Conservation (phyloP, 106 monocot species). For the Gastrodia elata region DNA sequence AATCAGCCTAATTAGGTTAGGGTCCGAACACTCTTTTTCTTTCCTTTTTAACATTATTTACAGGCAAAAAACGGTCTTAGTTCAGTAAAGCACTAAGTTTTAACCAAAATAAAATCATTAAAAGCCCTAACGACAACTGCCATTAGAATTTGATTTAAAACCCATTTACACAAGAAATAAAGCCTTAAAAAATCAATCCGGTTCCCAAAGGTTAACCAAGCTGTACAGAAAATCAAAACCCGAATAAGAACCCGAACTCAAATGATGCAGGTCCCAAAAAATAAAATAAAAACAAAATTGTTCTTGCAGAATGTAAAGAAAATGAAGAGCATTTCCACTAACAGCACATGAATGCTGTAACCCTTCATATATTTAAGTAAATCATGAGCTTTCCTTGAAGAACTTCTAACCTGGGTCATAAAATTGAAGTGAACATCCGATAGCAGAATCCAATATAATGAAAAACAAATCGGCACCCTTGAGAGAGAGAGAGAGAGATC, state of each 20-base stretch:
- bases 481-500: constrained; percentile 9
- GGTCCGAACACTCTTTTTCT: too few species aligned
- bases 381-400: neutral
- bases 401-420: neutral
- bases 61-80: too few species aligned
- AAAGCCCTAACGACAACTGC: too few species aligned
- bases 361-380: neutral
- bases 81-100: too few species aligned
- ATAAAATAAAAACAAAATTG: neutral
- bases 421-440: neutral
- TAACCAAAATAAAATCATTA: too few species aligned
- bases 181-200: too few species aligned
- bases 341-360: neutral
- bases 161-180: too few species aligned
- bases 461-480: too few species aligned
- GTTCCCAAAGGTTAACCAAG: neutral
- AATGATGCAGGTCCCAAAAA: neutral
- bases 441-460: neutral
- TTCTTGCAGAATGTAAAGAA: neutral
- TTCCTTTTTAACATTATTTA: too few species aligned
- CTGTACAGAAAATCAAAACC: constrained; percentile 1
- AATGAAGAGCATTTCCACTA: neutral
- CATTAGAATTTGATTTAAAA: too few species aligned
- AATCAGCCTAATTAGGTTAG: too few species aligned
- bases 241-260: neutral